These are phyloP conservation scores for Ogataea kodamae DNA, from an alignment of 805 yeast species.

Conservation along the genomic window DNA sequence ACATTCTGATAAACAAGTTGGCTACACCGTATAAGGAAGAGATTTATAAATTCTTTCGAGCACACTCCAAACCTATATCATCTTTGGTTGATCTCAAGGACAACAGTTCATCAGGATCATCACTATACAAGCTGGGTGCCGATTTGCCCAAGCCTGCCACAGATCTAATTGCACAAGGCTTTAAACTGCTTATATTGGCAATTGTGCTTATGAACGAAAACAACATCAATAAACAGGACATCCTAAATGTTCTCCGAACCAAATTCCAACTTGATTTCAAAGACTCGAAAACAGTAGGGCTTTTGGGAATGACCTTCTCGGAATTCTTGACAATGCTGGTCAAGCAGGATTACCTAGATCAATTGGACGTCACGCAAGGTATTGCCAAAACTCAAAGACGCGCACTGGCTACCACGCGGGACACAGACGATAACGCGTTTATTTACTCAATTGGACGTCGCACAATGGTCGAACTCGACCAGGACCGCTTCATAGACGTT, in stretches of 20 bases:
- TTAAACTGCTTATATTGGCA: constrained; percentile 26
- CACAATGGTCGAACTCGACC: constrained; percentile 26
- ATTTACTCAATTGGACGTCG: constrained; percentile 31
- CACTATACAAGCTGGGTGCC: constrained; percentile 13
- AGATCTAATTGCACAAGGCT: constrained; percentile 25
- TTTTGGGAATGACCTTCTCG: constrained; percentile 21
- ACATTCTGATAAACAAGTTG: constrained; percentile 24
- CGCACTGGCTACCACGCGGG: constrained; percentile 7
- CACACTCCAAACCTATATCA: constrained; percentile 8
- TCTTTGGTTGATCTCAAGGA: constrained; percentile 15
- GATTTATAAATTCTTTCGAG: constrained; percentile 17
- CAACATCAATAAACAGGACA: constrained; percentile 27
- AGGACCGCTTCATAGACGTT: constrained; percentile 24
- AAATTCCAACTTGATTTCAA: constrained; percentile 24
- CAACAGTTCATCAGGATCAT: constrained; percentile 3
- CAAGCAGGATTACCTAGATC: constrained; percentile 28
- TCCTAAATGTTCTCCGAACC: constrained; percentile 21
- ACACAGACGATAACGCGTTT: constrained; percentile 25
- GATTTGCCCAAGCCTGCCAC: constrained; percentile 27
- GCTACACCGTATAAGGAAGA: constrained; percentile 22
- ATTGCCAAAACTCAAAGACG: constrained; percentile 8
- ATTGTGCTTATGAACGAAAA: constrained; percentile 28
- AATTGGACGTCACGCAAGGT: constrained; percentile 21
- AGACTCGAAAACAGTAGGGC: constrained; percentile 21
- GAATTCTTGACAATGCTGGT: constrained; percentile 24